Percentiles rank a stretch among this genome's conserved stretches.
These are phyloP conservation scores for Xylariales sp. DNA, from an alignment of 2,329 filamentous ascomycete genomes.

Conservation along the genomic window DNA sequence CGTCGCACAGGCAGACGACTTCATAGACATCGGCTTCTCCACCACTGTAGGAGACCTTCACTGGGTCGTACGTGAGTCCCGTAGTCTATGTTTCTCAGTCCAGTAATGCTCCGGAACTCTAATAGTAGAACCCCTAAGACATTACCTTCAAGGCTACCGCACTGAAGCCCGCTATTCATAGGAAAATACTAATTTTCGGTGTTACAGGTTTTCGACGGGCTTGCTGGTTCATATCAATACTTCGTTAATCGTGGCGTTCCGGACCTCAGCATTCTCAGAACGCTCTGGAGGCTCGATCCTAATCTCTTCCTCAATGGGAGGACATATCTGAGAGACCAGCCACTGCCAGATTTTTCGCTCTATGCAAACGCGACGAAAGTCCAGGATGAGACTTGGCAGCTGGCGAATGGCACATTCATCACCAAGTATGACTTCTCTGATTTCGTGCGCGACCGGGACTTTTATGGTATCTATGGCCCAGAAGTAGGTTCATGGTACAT, in stretches of 20 bases:
- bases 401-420: slow-evolving; percentile 41
- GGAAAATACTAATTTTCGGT: too few species aligned
- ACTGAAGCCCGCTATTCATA: too few species aligned
- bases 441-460: slow-evolving; percentile 32
- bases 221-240: slow-evolving; percentile 48
- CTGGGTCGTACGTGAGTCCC: slow-evolving; percentile 50
- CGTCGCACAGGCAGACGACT: slow-evolving; percentile 29
- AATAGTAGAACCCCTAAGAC: too few species aligned
- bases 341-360: slow-evolving; percentile 36
- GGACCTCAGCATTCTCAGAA: slow-evolving; percentile 43
- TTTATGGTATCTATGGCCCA: slow-evolving; percentile 45
- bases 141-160: too few species aligned
- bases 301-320: slow-evolving; percentile 39
- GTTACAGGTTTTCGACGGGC: slow-evolving; percentile 38
- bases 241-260: slow-evolving; percentile 46
- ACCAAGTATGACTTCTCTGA: slow-evolving; percentile 44
- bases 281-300: slow-evolving; percentile 45
- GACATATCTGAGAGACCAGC: slow-evolving; percentile 39
- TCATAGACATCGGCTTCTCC: slow-evolving; percentile 44
- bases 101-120: too few species aligned
- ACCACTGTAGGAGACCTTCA: slow-evolving; percentile 44
- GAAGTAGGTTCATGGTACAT: slow-evolving; percentile 49
- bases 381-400: slow-evolving; percentile 50
- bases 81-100: too few species aligned
- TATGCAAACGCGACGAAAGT: slow-evolving; percentile 41